phyloP scores from a whole-genome alignment of 768 basidiomycete species.

The Termitomyces bulborhizus region DNA sequence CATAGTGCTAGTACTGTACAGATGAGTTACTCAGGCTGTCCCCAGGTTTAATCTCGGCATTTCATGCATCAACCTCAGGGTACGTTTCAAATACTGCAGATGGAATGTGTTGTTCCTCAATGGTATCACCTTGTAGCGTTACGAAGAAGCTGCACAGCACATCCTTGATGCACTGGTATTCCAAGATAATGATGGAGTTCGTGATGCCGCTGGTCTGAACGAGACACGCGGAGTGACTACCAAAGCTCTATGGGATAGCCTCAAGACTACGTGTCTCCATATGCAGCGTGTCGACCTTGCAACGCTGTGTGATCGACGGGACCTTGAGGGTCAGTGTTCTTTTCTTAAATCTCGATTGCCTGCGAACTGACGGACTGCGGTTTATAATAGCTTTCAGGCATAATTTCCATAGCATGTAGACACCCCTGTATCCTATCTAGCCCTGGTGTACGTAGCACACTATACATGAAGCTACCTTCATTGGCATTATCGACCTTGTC shows the following conservation, averaged over 20 bases:
- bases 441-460: not conserved
- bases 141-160: conserved; percentile 81
- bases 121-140: conserved; percentile 43
- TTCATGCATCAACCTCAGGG: conserved; percentile 81
- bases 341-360: not conserved
- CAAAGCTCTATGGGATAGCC: conserved; percentile 79
- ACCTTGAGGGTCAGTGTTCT: conserved; percentile 51
- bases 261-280: conserved; percentile 78
- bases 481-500: no score
- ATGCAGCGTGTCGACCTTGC: conserved; percentile 76
- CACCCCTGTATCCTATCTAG: not conserved
- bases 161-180: conserved; percentile 85
- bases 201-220: conserved; percentile 35
- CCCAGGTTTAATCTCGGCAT: conserved; percentile 92
- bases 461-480: not conserved
- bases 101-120: not conserved
- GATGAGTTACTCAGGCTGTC: conserved; percentile 1
- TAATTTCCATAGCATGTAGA: conserved; percentile 19
- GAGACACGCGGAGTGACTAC: conserved; percentile 69
- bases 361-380: not conserved
- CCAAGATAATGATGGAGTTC: conserved; percentile 80
- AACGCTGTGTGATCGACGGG: conserved; percentile 60
- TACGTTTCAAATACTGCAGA: conserved; percentile 26
- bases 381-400: conserved; percentile 23
- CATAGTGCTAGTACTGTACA: not conserved